These are phyloP conservation scores for Solanum hybrid DNA, from an alignment of 305 asterid genomes.

Conservation along the genomic window DNA sequence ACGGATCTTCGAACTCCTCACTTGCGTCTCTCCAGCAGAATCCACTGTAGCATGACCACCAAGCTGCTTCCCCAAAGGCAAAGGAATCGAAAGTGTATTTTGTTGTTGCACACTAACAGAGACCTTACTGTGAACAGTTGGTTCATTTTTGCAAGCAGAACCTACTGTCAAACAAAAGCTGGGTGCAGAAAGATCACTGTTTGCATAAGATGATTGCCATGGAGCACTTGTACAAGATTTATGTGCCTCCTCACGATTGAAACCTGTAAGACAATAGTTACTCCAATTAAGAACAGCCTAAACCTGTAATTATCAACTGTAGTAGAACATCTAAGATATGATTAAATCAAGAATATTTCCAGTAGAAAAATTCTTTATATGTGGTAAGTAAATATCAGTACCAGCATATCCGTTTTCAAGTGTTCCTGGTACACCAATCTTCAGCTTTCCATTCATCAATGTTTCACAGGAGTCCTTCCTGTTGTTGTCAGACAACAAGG, in stretches of 20 bases:
- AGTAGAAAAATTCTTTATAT: not conserved
- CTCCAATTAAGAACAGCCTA: not conserved
- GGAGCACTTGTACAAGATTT: slow-evolving; percentile 28
- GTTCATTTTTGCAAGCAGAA: slow-evolving; percentile 37
- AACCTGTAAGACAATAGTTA: slow-evolving; percentile 37
- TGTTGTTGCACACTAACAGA: slow-evolving; percentile 24
- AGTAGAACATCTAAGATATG: not conserved
- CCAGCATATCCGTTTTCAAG: slow-evolving; percentile 53
- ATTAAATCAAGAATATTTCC: not conserved
- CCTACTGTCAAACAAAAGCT: slow-evolving; percentile 23
- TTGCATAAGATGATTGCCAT: slow-evolving; percentile 25
- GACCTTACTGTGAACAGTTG: slow-evolving; percentile 31
- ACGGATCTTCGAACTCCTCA: slow-evolving; percentile 38
- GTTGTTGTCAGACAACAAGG: slow-evolving; percentile 34
- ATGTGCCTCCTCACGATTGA: slow-evolving; percentile 35
- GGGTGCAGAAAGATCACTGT: slow-evolving; percentile 36
- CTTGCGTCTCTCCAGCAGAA: slow-evolving; percentile 34
- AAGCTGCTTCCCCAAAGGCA: slow-evolving; percentile 34
- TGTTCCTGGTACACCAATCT: slow-evolving; percentile 31
- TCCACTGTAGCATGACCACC: slow-evolving; percentile 32
- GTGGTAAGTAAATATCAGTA: slow-evolving; percentile 14
- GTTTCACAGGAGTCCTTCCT: slow-evolving; percentile 35
- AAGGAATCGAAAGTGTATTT: slow-evolving; percentile 18
- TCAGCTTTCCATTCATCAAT: slow-evolving; percentile 39
- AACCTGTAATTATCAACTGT: not conserved